These are phyloP conservation scores for Carex cristatella DNA, from an alignment of 176 grass and related monocot genomes.

Conservation along the genomic window DNA sequence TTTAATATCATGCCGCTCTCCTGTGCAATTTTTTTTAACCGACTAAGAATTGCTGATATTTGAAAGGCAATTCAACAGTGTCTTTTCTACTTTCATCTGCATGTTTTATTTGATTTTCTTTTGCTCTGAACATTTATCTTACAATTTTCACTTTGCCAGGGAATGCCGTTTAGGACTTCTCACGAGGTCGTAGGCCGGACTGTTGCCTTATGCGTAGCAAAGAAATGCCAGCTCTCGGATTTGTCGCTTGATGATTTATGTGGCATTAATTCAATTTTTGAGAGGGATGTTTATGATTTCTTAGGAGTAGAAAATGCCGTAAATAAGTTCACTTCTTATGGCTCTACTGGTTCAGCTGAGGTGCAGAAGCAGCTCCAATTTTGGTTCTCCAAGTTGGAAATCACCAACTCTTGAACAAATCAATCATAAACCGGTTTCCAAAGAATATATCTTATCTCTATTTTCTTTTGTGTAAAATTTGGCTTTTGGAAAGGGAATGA, in stretches of 20 bases:
- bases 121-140: background rate
- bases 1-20: background rate
- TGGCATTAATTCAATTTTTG: slow-evolving; percentile 58
- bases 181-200: slow-evolving; percentile 86
- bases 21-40: background rate
- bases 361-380: slow-evolving; percentile 65
- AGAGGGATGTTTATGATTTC: slow-evolving; percentile 71
- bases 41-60: background rate
- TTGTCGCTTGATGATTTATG: slow-evolving; percentile 60
- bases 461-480: background rate
- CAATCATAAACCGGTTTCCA: background rate
- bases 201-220: slow-evolving; percentile 70
- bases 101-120: background rate
- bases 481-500: background rate
- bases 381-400: slow-evolving; percentile 50
- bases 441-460: background rate
- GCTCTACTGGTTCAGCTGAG: slow-evolving; percentile 68
- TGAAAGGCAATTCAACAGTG: background rate
- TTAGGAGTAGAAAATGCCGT: slow-evolving; percentile 78
- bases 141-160: slow-evolving; percentile 24
- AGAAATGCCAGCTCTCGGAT: slow-evolving; percentile 71
- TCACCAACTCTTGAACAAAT: slow-evolving; percentile 1
- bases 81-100: background rate
- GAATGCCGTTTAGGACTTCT: slow-evolving; percentile 78
- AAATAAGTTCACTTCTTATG: slow-evolving; percentile 80